A percentile compares a stretch with the other conserved stretches of the same genome.
Evolutionary conservation across 169 alveolate species (phyloP).

Genomic region (Theileria equi): DNA sequence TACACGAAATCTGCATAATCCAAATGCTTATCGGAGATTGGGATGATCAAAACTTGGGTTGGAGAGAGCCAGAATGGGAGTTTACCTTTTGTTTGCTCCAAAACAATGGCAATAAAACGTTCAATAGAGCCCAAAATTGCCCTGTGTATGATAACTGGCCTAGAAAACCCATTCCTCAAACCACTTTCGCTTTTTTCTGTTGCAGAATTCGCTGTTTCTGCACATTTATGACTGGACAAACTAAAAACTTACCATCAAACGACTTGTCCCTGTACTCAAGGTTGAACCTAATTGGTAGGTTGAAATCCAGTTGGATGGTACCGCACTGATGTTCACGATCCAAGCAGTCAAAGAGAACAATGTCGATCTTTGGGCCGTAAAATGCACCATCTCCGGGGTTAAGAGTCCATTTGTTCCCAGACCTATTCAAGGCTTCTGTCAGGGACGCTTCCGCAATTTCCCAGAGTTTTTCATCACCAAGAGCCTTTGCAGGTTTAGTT

Average conservation of each 20-base stretch:
- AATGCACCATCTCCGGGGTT: slow-evolving; percentile 99
- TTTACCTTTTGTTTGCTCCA: slow-evolving; percentile 97
- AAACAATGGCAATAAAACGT: slow-evolving; percentile 92
- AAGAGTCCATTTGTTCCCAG: slow-evolving; percentile 90
- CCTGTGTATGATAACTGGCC: slow-evolving; percentile 98
- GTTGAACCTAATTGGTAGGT: slow-evolving; percentile 96
- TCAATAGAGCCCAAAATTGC: slow-evolving; percentile 98
- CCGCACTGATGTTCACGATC: slow-evolving; percentile 98
- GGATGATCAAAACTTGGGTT: slow-evolving; percentile 90
- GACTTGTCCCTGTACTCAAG: slow-evolving; percentile 92
- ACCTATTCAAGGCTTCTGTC: slow-evolving; percentile 87
- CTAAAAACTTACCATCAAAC: slow-evolving; percentile 27
- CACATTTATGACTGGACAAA: not conserved
- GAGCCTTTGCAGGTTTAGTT: slow-evolving; percentile 94
- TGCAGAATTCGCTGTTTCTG: slow-evolving; percentile 1
- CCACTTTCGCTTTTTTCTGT: slow-evolving; percentile 8
- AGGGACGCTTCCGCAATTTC: slow-evolving; percentile 92
- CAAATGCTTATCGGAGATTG: slow-evolving; percentile 87
- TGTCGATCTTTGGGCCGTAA: slow-evolving; percentile 99
- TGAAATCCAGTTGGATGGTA: slow-evolving; percentile 97
- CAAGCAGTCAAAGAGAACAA: slow-evolving; percentile 92
- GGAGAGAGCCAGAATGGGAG: slow-evolving; percentile 99
- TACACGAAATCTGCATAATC: slow-evolving; percentile 87
- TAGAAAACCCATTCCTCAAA: slow-evolving; percentile 82
- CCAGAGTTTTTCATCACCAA: slow-evolving; percentile 95